phyloP scores from a whole-genome alignment of 129 eudicot genomes.

The Saposhnikovia divaricata region DNA sequence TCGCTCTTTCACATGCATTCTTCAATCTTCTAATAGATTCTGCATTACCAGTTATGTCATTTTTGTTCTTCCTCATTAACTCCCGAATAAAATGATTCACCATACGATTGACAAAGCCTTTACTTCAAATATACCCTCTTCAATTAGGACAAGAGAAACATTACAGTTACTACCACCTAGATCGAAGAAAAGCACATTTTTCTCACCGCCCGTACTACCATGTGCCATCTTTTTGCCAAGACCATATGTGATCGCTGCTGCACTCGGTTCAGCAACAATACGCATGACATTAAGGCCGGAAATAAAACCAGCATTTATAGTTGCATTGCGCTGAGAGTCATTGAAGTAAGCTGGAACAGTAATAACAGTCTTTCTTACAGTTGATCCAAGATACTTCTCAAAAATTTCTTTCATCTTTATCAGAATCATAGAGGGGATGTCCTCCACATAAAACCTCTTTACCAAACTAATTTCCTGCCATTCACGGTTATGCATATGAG shows the following conservation, averaged over 20 bases:
- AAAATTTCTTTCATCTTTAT: constrained; percentile 45
- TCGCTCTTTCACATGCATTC: constrained; percentile 46
- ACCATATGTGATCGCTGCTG: constrained; percentile 52
- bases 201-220: constrained; percentile 24
- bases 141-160: constrained; percentile 32
- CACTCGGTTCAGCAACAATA: constrained; percentile 36
- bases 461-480: too few species aligned
- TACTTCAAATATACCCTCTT: constrained; percentile 28
- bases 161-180: constrained; percentile 41
- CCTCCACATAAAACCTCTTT: background rate
- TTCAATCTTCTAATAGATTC: constrained; percentile 43
- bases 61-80: constrained; percentile 36
- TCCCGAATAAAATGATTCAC: constrained; percentile 39
- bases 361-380: constrained; percentile 10
- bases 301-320: constrained; percentile 35
- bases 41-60: constrained; percentile 29
- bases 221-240: constrained; percentile 30
- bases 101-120: constrained; percentile 40
- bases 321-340: constrained; percentile 16
- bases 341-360: constrained; percentile 2
- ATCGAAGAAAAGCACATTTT: constrained; percentile 43
- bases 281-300: constrained; percentile 45
- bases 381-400: constrained; percentile 32
- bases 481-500: too few species aligned
- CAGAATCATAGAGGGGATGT: background rate